A percentile compares a stretch with the other conserved stretches of the same genome.
Conservation (phyloP, 768 basidiomycete species). For the Tylopilus subfusipes region DNA sequence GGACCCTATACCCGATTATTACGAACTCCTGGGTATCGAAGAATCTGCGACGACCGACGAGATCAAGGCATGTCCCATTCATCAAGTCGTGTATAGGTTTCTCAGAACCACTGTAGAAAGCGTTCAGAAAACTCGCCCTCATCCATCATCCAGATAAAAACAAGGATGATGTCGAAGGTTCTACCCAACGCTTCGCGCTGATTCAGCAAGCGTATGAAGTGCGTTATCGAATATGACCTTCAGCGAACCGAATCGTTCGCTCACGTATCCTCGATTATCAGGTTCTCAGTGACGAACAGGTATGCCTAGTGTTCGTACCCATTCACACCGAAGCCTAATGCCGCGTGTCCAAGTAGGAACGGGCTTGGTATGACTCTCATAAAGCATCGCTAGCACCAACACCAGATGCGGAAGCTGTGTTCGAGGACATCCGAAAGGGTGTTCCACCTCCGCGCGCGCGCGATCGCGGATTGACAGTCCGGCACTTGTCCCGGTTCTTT, state of each 20-base stretch:
- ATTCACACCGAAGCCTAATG: constrained; percentile 11
- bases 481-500: constrained; percentile 84
- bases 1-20: constrained; percentile 60
- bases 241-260: background rate
- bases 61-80: constrained; percentile 60
- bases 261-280: constrained; percentile 26
- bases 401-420: constrained; percentile 79
- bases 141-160: constrained; percentile 91
- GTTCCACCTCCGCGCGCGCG: constrained; percentile 47
- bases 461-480: constrained; percentile 74
- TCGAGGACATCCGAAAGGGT: constrained; percentile 81
- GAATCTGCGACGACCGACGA: constrained; percentile 84
- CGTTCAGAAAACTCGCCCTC: constrained; percentile 82
- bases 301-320: constrained; percentile 35
- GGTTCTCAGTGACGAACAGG: constrained; percentile 95
- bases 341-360: constrained; percentile 62
- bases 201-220: constrained; percentile 97
- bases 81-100: background rate
- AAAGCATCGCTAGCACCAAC: constrained; percentile 75
- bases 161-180: constrained; percentile 72
- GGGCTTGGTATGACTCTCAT: constrained; percentile 98
- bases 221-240: constrained; percentile 12
- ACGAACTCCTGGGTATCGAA: constrained; percentile 73
- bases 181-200: constrained; percentile 81
- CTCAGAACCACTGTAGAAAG: constrained; percentile 45